These are phyloP conservation scores for Picocystis sp. DNA, from an alignment of 163 green algal species.

Conservation along the genomic window DNA sequence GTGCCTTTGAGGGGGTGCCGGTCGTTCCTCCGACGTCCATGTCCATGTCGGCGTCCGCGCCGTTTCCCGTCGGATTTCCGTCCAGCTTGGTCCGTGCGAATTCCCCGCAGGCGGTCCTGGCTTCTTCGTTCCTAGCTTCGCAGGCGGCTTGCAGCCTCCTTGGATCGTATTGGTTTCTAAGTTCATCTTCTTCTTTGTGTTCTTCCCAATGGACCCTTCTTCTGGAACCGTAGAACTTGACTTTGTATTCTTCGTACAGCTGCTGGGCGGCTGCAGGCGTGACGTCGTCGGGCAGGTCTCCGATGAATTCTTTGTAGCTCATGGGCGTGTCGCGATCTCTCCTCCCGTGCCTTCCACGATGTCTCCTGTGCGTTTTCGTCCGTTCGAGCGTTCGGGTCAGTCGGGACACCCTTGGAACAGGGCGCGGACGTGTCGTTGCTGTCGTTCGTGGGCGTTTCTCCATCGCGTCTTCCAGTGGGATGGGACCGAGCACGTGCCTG, in stretches of 20 bases:
- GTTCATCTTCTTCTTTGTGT: conserved; percentile 37
- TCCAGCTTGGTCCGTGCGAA: background rate
- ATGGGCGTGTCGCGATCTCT: conserved; percentile 7
- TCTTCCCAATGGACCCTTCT: conserved; percentile 61
- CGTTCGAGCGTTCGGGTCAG: too few species aligned
- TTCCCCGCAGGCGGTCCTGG: background rate
- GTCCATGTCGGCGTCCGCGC: background rate
- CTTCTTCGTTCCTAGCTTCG: background rate
- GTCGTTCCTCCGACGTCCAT: background rate
- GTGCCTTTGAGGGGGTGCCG: background rate
- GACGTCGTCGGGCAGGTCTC: conserved; percentile 44
- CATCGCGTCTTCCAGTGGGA: too few species aligned
- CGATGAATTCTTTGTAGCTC: conserved; percentile 65
- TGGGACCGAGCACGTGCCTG: too few species aligned
- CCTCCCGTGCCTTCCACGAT: too few species aligned
- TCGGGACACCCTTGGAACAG: too few species aligned
- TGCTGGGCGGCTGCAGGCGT: conserved; percentile 39
- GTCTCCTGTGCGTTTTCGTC: too few species aligned
- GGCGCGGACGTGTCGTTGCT: too few species aligned
- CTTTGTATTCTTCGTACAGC: conserved; percentile 54
- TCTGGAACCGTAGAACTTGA: conserved; percentile 44
- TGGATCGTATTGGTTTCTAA: too few species aligned
- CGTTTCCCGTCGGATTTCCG: background rate
- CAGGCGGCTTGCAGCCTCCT: too few species aligned
- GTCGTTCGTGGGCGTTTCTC: too few species aligned